These are phyloP conservation scores for Pistacia vera DNA, from an alignment of 345 rosid species.

Conservation along the genomic window DNA sequence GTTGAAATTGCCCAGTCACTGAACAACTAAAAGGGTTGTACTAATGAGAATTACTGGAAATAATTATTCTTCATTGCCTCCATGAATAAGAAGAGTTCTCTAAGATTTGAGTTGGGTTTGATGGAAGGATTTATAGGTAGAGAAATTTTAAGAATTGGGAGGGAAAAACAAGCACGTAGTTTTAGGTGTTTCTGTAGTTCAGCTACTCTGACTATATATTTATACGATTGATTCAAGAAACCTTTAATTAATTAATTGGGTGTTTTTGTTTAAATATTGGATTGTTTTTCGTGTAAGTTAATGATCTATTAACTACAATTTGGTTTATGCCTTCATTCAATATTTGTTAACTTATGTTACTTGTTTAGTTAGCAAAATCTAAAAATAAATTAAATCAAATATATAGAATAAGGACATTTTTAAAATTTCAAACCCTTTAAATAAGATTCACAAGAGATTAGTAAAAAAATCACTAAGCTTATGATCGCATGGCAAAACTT, in stretches of 20 bases:
- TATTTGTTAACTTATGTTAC: no score
- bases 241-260: conserved; percentile 24
- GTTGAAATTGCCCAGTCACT: conserved; percentile 66
- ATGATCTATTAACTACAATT: no score
- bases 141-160: conserved; percentile 14
- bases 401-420: no score
- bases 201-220: conserved; percentile 39
- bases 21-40: conserved; percentile 28
- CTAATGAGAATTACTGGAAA: conserved; percentile 22
- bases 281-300: no score
- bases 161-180: conserved; percentile 27
- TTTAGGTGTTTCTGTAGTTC: conserved; percentile 42
- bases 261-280: conserved; percentile 23
- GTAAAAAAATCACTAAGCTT: no score
- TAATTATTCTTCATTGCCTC: conserved; percentile 16
- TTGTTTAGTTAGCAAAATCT: no score
- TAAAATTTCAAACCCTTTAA: no score
- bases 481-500: no score
- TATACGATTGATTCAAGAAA: neutral
- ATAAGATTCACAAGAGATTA: no score
- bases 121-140: conserved; percentile 22
- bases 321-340: no score
- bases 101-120: neutral
- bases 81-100: conserved; percentile 13
- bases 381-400: no score